Conservation (phyloP, 768 basidiomycete genomes). For the Boletus rufocinnamomeus region DNA sequence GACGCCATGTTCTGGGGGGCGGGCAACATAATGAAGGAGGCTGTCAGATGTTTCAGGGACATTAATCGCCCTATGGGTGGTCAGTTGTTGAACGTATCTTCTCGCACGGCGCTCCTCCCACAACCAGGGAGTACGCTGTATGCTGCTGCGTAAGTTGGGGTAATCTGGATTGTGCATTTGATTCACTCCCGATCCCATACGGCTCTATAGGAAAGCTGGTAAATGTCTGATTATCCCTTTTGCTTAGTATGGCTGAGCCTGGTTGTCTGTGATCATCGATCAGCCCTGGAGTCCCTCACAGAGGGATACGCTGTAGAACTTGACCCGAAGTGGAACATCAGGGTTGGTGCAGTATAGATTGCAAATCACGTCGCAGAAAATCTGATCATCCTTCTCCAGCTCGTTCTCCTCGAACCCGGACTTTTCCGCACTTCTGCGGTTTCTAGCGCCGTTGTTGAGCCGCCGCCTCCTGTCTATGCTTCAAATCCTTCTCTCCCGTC, state of each 20-base stretch:
- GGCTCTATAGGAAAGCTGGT: conserved; percentile 22
- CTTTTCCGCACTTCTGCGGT: conserved; percentile 26
- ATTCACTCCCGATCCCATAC: background rate
- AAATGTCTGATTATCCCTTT: background rate
- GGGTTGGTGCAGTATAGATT: conserved; percentile 18
- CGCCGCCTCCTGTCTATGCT: conserved; percentile 20
- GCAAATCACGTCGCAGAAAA: background rate
- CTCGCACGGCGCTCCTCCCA: conserved; percentile 30
- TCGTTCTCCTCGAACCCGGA: conserved; percentile 26
- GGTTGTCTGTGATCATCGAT: conserved; percentile 23
- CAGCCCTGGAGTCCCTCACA: conserved; percentile 37
- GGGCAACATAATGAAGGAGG: conserved; percentile 34
- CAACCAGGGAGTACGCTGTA: conserved; percentile 24
- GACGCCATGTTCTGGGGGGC: conserved; percentile 40
- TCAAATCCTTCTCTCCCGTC: conserved; percentile 29
- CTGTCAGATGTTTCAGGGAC: conserved; percentile 40
- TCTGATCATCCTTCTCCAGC: conserved; percentile 11
- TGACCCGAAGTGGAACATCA: conserved; percentile 41
- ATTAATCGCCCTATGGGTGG: conserved; percentile 39
- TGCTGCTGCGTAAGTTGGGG: conserved; percentile 29
- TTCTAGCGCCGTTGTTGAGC: conserved; percentile 14
- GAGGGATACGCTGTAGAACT: conserved; percentile 35
- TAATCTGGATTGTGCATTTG: background rate
- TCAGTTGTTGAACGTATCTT: conserved; percentile 37
- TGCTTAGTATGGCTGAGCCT: background rate